Percentiles rank a stretch among this genome's conserved stretches.
phyloP scores from a whole-genome alignment of 1,284 basidiomycete species.

The Ganoderma resinaceum region DNA sequence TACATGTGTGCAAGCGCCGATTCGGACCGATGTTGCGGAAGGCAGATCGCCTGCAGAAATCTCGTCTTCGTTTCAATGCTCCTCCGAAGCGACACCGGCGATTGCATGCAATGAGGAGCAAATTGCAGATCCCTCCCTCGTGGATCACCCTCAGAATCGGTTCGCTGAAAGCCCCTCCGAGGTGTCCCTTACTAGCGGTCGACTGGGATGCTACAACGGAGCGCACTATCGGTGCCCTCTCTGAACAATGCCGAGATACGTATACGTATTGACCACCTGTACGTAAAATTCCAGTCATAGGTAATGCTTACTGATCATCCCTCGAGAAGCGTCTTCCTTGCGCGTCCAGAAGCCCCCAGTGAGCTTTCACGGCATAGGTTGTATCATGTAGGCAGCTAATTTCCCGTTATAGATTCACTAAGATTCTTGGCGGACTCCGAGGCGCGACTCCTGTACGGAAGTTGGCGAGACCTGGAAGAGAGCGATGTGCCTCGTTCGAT shows the following conservation, averaged over 20 bases:
- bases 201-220: no score
- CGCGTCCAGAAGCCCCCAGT: background rate
- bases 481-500: background rate
- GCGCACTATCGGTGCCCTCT: no score
- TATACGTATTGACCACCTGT: background rate
- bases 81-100: no score
- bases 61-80: no score
- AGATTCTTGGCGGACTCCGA: background rate
- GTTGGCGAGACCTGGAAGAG: no score
- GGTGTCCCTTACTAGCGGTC: background rate
- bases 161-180: background rate
- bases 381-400: background rate
- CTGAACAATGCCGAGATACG: no score
- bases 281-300: background rate
- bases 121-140: background rate
- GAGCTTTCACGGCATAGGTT: background rate
- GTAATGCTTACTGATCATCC: background rate
- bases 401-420: background rate
- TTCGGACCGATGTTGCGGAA: no score
- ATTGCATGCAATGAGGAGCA: background rate
- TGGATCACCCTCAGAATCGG: background rate
- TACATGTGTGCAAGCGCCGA: no score
- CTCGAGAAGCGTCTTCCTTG: background rate
- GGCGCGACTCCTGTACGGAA: no score
- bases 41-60: no score